phyloP scores from a whole-genome alignment of 495 filamentous ascomycete species.

The Neurospora sp. region DNA sequence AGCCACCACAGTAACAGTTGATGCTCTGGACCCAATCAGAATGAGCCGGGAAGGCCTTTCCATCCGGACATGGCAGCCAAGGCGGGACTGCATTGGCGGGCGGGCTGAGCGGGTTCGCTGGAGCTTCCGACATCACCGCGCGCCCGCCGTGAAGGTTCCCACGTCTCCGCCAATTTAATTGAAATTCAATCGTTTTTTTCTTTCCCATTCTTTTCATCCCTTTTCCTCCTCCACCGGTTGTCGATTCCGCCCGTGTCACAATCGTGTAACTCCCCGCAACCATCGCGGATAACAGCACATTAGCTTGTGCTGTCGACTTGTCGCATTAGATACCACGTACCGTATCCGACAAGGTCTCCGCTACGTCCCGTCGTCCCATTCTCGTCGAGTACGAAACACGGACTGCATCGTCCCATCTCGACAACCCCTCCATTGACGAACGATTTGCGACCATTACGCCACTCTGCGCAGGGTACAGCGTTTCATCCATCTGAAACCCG shows the following conservation, averaged over 20 bases:
- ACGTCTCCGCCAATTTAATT: not conserved
- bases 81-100: not conserved
- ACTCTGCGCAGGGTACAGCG: not conserved
- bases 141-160: not conserved
- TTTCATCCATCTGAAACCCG: slow-evolving; percentile 2
- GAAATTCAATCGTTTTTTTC: not conserved
- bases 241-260: not conserved
- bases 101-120: not conserved
- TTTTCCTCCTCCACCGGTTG: not conserved
- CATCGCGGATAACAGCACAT: not conserved
- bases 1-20: not conserved
- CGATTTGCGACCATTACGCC: not conserved
- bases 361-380: not conserved
- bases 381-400: not conserved
- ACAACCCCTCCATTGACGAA: not conserved
- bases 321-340: not conserved
- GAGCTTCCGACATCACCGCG: not conserved
- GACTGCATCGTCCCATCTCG: not conserved
- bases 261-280: not conserved
- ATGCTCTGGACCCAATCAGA: not conserved
- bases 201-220: not conserved
- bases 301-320: not conserved
- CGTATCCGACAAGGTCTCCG: not conserved
- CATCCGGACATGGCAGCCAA: not conserved
- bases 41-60: not conserved